phyloP scores from a whole-genome alignment of 2,329 filamentous ascomycete species.

The Purpureocillium lavendulum region DNA sequence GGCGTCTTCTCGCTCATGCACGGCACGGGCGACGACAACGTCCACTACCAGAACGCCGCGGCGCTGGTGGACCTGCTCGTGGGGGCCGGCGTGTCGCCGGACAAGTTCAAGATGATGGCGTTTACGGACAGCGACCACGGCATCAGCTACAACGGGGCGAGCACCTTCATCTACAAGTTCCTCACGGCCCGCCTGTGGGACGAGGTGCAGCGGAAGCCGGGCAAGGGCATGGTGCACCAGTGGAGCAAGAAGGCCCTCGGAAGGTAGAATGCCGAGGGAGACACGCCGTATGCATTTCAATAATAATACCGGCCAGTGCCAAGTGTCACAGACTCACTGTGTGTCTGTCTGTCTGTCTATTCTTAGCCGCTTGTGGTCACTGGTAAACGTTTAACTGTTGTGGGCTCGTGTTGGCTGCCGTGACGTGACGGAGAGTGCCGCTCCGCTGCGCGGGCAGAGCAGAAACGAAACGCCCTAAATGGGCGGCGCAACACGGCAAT shows the following conservation, averaged over 20 bases:
- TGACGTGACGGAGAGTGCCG: no score
- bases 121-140: constrained; percentile 60
- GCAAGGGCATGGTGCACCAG: constrained; percentile 18
- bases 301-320: no score
- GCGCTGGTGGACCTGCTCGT: constrained; percentile 55
- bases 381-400: no score
- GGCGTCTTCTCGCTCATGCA: constrained; percentile 57
- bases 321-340: no score
- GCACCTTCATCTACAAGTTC: constrained; percentile 52
- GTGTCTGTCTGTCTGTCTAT: no score
- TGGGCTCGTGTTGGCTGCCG: no score
- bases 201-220: constrained; percentile 47
- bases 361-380: no score
- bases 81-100: constrained; percentile 46
- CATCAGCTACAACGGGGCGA: constrained; percentile 49
- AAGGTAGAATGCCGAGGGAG: no score
- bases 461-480: no score
- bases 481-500: no score
- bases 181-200: constrained; percentile 51
- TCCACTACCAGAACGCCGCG: constrained; percentile 61
- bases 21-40: constrained; percentile 62
- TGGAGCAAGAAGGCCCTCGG: constrained; percentile 17
- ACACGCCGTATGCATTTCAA: no score
- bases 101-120: constrained; percentile 54
- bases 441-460: no score